Base-by-base conservation (phyloP, 164 flowering plant species). In the Annona squamosa region DNA sequence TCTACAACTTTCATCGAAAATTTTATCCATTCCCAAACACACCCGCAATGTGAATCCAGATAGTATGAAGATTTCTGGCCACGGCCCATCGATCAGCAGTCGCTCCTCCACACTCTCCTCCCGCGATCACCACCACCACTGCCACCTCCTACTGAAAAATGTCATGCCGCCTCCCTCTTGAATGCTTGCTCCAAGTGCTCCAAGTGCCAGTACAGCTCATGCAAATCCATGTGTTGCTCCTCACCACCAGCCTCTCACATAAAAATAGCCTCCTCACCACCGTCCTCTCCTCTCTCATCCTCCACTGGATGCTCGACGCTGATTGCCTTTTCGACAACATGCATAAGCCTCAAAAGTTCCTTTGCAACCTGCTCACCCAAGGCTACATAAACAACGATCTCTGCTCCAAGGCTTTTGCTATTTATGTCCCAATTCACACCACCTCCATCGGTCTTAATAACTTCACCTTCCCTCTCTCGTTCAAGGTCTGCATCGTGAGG, bases 301-400 rank as follows among this genome's bases (percentile, higher is more conserved):
- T 67, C 3, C 63, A 81, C 4, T 80, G 81, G 1, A 78, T 84
- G 80, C 6, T 42, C 2, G 82, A 84, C 46, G 86, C 86, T 1
- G 84, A 80, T 18, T 59, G 67, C 10, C 76, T 81, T 71, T 82
- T 84, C 65, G 85, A 86, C 16, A 80, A 82, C 78, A 79, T 86
- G 85, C 86, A 77, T 67, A 81, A 82, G 73, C 84, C 84, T n/a
- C 69, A 82, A 47, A n/a, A 73, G 59, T 84, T 73, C 66, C 17
- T 84, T 10, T 86, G 86, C 85, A 86, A 82, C 81, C 80, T 80
- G 42, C 79, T 86, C 56, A 77, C 84, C 47, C 78, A 71, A 69
- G 86, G 83, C 65, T 86, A 86, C 46, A 79, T 77, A 12, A 78
- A 80, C 77, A 81, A 76, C 61, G 75, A 74, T 4, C 63, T 75